These are phyloP conservation scores for Acephala macrosclerotiorum DNA, from an alignment of 2,329 filamentous ascomycete species.

Conservation along the genomic window DNA sequence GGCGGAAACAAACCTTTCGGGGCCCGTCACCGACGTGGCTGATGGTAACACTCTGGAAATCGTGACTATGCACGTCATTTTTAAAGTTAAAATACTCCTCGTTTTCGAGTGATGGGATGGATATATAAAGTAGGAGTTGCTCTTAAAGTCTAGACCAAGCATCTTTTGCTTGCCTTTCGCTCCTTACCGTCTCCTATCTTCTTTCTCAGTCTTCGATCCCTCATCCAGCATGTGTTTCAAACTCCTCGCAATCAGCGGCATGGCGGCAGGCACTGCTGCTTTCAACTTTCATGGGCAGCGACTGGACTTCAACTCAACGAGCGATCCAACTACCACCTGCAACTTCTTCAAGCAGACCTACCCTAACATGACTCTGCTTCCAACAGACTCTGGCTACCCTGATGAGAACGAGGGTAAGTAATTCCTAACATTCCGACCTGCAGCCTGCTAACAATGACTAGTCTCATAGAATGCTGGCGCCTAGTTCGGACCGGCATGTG, in stretches of 20 bases:
- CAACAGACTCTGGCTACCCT: slow-evolving; percentile 23
- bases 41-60: too few species aligned
- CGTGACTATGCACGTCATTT: too few species aligned
- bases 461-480: slow-evolving; percentile 30
- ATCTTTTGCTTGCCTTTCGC: not conserved
- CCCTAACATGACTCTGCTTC: slow-evolving; percentile 26
- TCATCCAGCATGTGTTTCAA: not conserved
- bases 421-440: not conserved
- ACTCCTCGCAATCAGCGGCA: not conserved
- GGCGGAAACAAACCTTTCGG: too few species aligned
- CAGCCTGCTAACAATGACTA: slow-evolving; percentile 4
- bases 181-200: not conserved
- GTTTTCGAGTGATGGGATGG: too few species aligned
- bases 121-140: too few species aligned
- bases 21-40: too few species aligned
- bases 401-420: slow-evolving; percentile 27
- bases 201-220: not conserved
- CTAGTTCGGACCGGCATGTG: slow-evolving; percentile 31
- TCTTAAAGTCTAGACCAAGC: not conserved
- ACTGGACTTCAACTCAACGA: not conserved
- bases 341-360: slow-evolving; percentile 24
- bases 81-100: too few species aligned
- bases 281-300: not conserved
- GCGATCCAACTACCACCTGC: not conserved
- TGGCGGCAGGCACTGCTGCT: not conserved